These are phyloP conservation scores for Boletus albobrunnescens DNA, from an alignment of 1,284 basidiomycete genomes.

Conservation along the genomic window DNA sequence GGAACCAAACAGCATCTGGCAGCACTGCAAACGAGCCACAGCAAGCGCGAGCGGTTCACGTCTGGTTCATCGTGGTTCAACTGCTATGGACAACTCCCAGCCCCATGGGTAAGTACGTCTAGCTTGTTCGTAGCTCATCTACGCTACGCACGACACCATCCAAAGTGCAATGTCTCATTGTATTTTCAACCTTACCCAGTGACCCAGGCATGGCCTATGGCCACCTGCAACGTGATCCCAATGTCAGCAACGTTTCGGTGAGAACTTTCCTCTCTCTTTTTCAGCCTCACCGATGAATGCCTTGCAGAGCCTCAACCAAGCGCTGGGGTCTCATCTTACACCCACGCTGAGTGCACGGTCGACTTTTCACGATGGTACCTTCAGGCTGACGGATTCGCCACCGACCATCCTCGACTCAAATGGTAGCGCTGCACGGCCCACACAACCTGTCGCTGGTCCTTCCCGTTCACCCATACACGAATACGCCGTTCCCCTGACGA, in stretches of 20 bases:
- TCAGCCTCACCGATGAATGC: slow-evolving; percentile 6
- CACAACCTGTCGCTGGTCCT: slow-evolving; percentile 28
- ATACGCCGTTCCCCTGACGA: slow-evolving; percentile 29
- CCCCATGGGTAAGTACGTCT: slow-evolving; percentile 33
- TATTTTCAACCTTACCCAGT: slow-evolving; percentile 17
- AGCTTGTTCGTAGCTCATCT: slow-evolving; percentile 2
- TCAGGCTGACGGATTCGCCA: slow-evolving; percentile 33
- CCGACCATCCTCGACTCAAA: slow-evolving; percentile 33
- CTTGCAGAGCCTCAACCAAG: slow-evolving; percentile 34
- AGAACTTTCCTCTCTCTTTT: slow-evolving; percentile 6
- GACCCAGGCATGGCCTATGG: slow-evolving; percentile 34
- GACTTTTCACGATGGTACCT: slow-evolving; percentile 29
- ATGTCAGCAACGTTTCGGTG: slow-evolving; percentile 35
- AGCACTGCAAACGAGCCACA: slow-evolving; percentile 32
- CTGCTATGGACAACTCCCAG: slow-evolving; percentile 33
- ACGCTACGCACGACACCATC: slow-evolving; percentile 1
- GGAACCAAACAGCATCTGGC: slow-evolving; percentile 16
- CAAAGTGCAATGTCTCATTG: slow-evolving; percentile 16
- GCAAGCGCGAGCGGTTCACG: slow-evolving; percentile 33
- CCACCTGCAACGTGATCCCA: slow-evolving; percentile 35
- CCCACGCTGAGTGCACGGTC: slow-evolving; percentile 29
- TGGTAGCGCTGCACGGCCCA: slow-evolving; percentile 20
- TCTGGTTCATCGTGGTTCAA: slow-evolving; percentile 37
- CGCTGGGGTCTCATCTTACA: slow-evolving; percentile 33
- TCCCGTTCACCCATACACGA: slow-evolving; percentile 35